Conservation (phyloP, 371 early-diverging fungal species). For the Entomophthora muscae region DNA sequence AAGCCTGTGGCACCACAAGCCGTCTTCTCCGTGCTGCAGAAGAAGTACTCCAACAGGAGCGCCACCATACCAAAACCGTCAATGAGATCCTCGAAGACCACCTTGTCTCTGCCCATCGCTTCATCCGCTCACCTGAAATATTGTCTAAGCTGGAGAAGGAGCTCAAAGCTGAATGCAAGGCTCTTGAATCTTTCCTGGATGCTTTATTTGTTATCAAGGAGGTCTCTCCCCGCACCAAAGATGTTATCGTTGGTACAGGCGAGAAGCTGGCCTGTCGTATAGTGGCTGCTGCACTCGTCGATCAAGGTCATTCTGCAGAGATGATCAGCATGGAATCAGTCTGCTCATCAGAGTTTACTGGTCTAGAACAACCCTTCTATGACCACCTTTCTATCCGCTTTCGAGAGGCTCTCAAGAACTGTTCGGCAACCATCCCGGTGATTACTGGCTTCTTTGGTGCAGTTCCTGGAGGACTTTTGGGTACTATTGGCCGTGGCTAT, state of each 20-base stretch:
- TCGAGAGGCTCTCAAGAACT: conserved; percentile 37
- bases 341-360: conserved; percentile 46
- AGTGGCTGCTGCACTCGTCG: conserved; percentile 30
- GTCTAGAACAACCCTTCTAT: conserved; percentile 80
- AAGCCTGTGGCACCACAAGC: conserved; percentile 59
- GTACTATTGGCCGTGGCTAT: conserved; percentile 91
- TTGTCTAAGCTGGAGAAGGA: background rate
- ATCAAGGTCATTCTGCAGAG: conserved; percentile 19
- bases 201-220: conserved; percentile 93
- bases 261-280: conserved; percentile 84
- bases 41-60: conserved; percentile 36
- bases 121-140: background rate
- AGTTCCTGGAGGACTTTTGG: conserved; percentile 82
- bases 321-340: conserved; percentile 65
- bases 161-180: conserved; percentile 53
- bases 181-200: conserved; percentile 64
- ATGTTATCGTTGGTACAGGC: conserved; percentile 86
- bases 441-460: conserved; percentile 92
- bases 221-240: conserved; percentile 84
- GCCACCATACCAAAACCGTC: conserved; percentile 33
- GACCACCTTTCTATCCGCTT: conserved; percentile 62
- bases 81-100: background rate
- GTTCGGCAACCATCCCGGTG: conserved; percentile 56
- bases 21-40: conserved; percentile 49
- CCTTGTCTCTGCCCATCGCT: background rate